Evolutionary conservation across 768 basidiomycete species (phyloP), one percentile per base, ranked within the genome.

Genomic region (Leccinum disarticulatum): DNA sequence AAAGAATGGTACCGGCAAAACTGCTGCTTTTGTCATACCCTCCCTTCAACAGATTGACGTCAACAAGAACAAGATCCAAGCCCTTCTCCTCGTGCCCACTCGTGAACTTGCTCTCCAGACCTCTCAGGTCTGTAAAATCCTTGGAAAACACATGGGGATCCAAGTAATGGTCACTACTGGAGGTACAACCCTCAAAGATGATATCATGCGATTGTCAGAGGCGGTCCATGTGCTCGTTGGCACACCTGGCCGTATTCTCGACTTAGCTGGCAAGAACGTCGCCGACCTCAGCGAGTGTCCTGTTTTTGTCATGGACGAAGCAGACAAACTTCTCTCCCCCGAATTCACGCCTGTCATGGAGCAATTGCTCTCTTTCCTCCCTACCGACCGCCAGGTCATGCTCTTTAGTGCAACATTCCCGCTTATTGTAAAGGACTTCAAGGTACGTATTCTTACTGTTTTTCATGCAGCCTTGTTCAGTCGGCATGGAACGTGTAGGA

Each of bases 131-230:
- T 95, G 93, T 80, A 98, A 98, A 79, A 93, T 82, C 30, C 87
- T 98, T 59, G 95, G 95, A 55, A 97, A 98, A 73, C 96, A 99
- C 69, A 90, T 98, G 85, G 88, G 86, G 55, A 72, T 93, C 33
- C 92, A 98, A 77, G 93, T 99, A 74, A 99, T 99, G 96, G 97
- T 98, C 55, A 97, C 97, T 56, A 99, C 97, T 1, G 96, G 96
- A 57, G 96, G 96, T 19, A 98, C 97, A 4, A 97, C 95, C 19
- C 85, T 99, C 70, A 94, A 96, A 76, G 96, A 99, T 76, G 96
- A 99, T 74, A 98, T 98, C 74, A 78, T 99, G 67, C 89, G 96
- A 54, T 76, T 99, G 54, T 83, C 86, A 19, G 93, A 98, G 74
- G 72, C 84, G 6, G 96, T 99, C 3, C 96, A 99, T 73, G 90